phyloP scores from a whole-genome alignment of 495 filamentous ascomycete species.

The Penicillium goetzii region DNA sequence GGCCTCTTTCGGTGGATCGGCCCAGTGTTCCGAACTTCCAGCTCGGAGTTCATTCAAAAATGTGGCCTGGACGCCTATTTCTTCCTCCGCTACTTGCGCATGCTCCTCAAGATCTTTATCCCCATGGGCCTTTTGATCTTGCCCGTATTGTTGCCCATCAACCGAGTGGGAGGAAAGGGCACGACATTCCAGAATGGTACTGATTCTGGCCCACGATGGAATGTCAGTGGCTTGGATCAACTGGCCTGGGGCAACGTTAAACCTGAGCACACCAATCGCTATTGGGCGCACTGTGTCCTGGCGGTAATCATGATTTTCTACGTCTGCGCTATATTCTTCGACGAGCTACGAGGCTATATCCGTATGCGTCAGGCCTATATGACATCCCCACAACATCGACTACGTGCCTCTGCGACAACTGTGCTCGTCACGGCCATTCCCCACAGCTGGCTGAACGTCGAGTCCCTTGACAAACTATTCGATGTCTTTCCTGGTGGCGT shows the following conservation, averaged over 20 bases:
- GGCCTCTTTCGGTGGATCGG: slow-evolving; percentile 71
- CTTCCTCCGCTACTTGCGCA: slow-evolving; percentile 92
- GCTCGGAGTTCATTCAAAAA: slow-evolving; percentile 90
- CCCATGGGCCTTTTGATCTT: slow-evolving; percentile 78
- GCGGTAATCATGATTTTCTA: slow-evolving; percentile 80
- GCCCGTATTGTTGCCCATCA: slow-evolving; percentile 85
- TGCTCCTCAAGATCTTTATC: slow-evolving; percentile 89
- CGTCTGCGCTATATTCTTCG: slow-evolving; percentile 86
- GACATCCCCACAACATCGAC: slow-evolving; percentile 92
- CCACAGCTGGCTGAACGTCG: slow-evolving; percentile 79
- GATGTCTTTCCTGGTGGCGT: slow-evolving; percentile 97
- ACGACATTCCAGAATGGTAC: slow-evolving; percentile 51
- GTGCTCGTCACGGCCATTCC: slow-evolving; percentile 92
- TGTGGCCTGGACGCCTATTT: slow-evolving; percentile 98
- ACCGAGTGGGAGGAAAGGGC: slow-evolving; percentile 73
- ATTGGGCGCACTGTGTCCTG: slow-evolving; percentile 88
- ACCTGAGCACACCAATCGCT: slow-evolving; percentile 67
- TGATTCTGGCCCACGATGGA: slow-evolving; percentile 36
- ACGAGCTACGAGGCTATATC: slow-evolving; percentile 88
- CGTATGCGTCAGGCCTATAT: slow-evolving; percentile 91
- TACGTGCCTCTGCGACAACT: slow-evolving; percentile 94
- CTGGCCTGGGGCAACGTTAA: slow-evolving; percentile 92
- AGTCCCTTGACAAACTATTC: slow-evolving; percentile 82
- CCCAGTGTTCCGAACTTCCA: slow-evolving; percentile 74
- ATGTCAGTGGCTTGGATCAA: slow-evolving; percentile 73